Percentiles rank a stretch among this genome's conserved stretches.
These are phyloP conservation scores for Colletotrichum orchidophilum DNA, from an alignment of 2,329 filamentous ascomycete species.

Conservation along the genomic window DNA sequence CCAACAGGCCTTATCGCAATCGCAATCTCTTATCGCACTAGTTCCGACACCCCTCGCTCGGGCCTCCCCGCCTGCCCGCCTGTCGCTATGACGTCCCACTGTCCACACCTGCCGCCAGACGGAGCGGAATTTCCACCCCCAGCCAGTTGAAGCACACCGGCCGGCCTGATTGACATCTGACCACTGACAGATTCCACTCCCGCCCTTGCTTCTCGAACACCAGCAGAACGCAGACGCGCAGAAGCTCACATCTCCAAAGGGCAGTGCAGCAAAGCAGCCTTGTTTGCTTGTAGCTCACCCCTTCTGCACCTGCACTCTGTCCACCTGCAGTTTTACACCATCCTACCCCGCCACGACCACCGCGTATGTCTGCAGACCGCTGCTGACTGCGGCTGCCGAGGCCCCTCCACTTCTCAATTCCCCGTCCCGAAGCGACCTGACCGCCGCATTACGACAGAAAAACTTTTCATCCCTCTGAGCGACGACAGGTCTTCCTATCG, in stretches of 20 bases:
- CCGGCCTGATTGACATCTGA: slow-evolving; percentile 27
- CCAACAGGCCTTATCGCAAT: slow-evolving; percentile 26
- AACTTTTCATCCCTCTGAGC: slow-evolving; percentile 3
- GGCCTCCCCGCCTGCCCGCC: slow-evolving; percentile 18
- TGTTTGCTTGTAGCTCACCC: slow-evolving; percentile 2
- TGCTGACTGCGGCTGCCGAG: slow-evolving; percentile 29
- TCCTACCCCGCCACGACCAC: not conserved
- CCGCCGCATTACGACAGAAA: slow-evolving; percentile 6
- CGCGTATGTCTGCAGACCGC: slow-evolving; percentile 23
- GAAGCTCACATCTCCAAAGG: not conserved
- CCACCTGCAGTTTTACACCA: not conserved
- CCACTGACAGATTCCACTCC: slow-evolving; percentile 18
- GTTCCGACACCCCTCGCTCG: not conserved
- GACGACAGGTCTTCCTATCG: not conserved
- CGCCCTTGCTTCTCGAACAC: slow-evolving; percentile 22
- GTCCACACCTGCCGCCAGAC: slow-evolving; percentile 27
- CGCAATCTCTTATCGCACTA: slow-evolving; percentile 2
- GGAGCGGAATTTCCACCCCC: slow-evolving; percentile 26
- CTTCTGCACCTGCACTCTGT: not conserved
- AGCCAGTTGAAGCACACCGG: slow-evolving; percentile 11
- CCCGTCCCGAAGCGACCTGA: slow-evolving; percentile 14
- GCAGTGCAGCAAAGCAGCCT: slow-evolving; percentile 15
- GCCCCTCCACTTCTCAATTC: slow-evolving; percentile 17
- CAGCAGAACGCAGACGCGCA: not conserved
- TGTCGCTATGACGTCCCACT: slow-evolving; percentile 27